Evolutionary conservation across 179 eudicot genomes (phyloP), one percentile per base, ranked within the genome.

Genomic region (Spinacia oleracea): DNA sequence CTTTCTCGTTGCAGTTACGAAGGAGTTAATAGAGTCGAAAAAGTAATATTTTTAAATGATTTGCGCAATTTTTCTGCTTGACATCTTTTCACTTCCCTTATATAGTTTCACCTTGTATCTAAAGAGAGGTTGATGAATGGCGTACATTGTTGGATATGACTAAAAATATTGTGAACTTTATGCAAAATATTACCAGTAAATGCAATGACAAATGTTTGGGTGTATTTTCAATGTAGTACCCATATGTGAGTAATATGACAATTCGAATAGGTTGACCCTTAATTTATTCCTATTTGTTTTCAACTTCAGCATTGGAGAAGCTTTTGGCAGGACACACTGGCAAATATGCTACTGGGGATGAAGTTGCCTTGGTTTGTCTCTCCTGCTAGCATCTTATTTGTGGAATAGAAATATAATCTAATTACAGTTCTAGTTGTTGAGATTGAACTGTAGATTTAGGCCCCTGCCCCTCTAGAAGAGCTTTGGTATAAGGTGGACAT

Each of bases 341-440:
- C 75, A 93, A 85, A 80, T 96, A 90, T 88, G 99, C 99, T 70
- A 96, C 94, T 34, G 98, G 99, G 73, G 92, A 93, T 86, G 97
- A 96, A 87, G 90, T 89, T 80, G 91, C 72, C 78, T 83, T 96
- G 96, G 99, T 96, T 82, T 70, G 97, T 86, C 74, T 62, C 77
- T 83, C 75, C 5, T 76, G 62, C 62, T 74, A 43, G 63, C 67
- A 15, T 72, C 4, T 46, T 32, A 38, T n/a, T n/a, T n/a, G n/a
- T 76, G 25, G 4, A 15, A 15, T 46, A 7, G 15, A 29, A 72
- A 15, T 48, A 5, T 29, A 12, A 5, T 34, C 10, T 73, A 18
- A 50, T 66, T 55, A 15, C 20, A 31, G 3, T 58, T 43, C 29
- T 11, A 68, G 1, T 25, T 43, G 25, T 72, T 32, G 15, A 48